phyloP scores from a whole-genome alignment of 2,329 filamentous ascomycete genomes.

The Pseudogymnoascus sp. region DNA sequence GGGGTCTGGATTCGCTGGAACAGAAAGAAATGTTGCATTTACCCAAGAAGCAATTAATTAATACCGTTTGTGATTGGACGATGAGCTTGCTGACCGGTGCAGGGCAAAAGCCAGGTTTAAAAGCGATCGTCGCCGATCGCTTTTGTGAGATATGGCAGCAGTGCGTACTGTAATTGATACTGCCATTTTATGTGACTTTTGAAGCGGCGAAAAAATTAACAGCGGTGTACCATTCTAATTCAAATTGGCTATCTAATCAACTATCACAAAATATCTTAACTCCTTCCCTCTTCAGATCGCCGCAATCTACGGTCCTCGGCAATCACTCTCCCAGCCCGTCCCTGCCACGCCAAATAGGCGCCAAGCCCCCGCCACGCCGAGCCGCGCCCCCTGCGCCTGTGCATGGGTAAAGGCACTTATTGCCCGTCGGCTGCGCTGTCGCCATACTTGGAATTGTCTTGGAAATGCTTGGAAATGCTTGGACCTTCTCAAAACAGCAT shows the following conservation, averaged over 20 bases:
- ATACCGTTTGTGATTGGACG: background rate
- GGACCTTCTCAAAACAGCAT: background rate
- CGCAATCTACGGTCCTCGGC: background rate
- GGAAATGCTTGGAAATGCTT: conserved; percentile 1
- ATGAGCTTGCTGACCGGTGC: background rate
- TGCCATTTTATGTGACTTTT: background rate
- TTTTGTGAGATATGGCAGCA: background rate
- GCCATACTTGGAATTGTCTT: background rate
- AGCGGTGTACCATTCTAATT: background rate
- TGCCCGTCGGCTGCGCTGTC: background rate
- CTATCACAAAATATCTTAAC: background rate
- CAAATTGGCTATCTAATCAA: background rate
- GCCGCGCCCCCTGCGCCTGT: background rate
- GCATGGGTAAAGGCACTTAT: background rate
- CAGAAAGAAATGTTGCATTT: background rate
- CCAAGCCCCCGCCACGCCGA: background rate
- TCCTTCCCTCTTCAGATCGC: background rate
- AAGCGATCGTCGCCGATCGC: background rate
- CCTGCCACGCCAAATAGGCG: background rate
- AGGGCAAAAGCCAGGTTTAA: background rate
- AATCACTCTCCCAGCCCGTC: background rate
- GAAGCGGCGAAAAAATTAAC: background rate
- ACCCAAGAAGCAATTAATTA: background rate
- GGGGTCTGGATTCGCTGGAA: background rate
- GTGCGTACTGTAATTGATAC: background rate